Evolutionary conservation across 257 asterid genomes (phyloP), one percentile per base, ranked within the genome.

Genomic region (Marsdenia floribunda): DNA sequence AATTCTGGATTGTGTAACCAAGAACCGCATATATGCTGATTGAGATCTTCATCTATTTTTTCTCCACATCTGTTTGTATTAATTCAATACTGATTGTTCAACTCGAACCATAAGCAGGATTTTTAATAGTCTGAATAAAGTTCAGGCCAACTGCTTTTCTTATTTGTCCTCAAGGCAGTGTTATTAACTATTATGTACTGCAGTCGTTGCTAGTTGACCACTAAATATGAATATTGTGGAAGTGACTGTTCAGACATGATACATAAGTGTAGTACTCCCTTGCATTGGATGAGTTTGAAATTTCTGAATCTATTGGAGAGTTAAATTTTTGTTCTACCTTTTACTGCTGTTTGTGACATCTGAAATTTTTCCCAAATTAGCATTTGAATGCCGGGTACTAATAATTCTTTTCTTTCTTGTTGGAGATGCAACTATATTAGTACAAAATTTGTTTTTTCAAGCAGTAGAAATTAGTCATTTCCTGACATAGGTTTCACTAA

Each of bases 11-110:
- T 70, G 33, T 66, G 59, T 68, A 46, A 33, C 8, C 29, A 54
- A 18, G 35, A 68, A 75, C 50, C 55, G 42, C 22, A 40, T 60
- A 46, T 54, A 42, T 68, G 74, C 68, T 42, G 74, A 54, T 26
- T 44, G 73, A 66, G 24, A 11, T 59, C 49, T 42, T 22, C 49
- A 35, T 68, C 64, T 29, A 16, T 29, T 33, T 13, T 42, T 42
- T 22, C 12, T 0, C 42, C 38, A 6, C 18, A 18, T 64, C 70
- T 65, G 26, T 37, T 37, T 65, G 16, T 8, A 65, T 65, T 14
- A 63, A 63, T 33, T n/a, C 22, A 14, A 29, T 33, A n/a, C 12
- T 15, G 50, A 65, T 4, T 65, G 40, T 18, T 37, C 50, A 65
- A 16, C 26, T 35, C 49, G 15, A 22, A 15, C 24, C 24, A 6